These are phyloP conservation scores for Herpetomonas tarakana DNA, from an alignment of 208 protist species.

Conservation along the genomic window DNA sequence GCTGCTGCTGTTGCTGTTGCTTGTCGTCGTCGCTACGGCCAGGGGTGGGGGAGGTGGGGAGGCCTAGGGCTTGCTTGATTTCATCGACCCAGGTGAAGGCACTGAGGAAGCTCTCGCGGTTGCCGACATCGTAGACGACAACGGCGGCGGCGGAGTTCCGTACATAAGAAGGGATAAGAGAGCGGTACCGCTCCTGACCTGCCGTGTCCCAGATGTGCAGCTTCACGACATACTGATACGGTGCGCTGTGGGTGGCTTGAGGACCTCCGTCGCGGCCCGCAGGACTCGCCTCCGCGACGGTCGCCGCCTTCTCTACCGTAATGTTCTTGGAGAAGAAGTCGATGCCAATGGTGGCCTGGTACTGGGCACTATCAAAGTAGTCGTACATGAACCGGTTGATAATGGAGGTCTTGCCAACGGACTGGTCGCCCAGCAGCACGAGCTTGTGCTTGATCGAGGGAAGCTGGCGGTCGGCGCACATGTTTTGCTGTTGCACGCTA, in stretches of 20 bases:
- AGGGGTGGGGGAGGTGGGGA: conserved; percentile 14
- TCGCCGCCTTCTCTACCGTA: conserved; percentile 89
- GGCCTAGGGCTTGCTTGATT: conserved; percentile 37
- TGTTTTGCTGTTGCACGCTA: neutral
- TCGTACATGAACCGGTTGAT: conserved; percentile 99
- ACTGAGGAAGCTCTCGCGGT: conserved; percentile 91
- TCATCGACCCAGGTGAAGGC: conserved; percentile 97
- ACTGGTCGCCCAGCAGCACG: conserved; percentile 97
- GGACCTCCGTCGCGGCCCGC: neutral
- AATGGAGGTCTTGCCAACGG: conserved; percentile 97
- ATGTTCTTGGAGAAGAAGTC: conserved; percentile 99
- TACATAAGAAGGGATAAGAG: conserved; percentile 94
- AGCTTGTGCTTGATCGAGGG: conserved; percentile 95
- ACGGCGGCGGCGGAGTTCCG: conserved; percentile 96
- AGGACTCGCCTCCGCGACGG: neutral
- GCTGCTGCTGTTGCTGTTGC: neutral
- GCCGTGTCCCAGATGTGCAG: conserved; percentile 94
- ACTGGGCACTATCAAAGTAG: conserved; percentile 91
- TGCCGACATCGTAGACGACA: conserved; percentile 98
- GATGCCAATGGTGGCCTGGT: conserved; percentile 98
- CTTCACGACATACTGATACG: conserved; percentile 65
- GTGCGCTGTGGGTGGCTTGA: conserved; percentile 11
- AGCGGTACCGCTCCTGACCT: conserved; percentile 93
- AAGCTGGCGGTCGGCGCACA: conserved; percentile 1
- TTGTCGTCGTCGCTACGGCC: conserved; percentile 90